Evolutionary conservation across 805 yeast species (phyloP).

Genomic region (Yamadazyma paraphyllophila): DNA sequence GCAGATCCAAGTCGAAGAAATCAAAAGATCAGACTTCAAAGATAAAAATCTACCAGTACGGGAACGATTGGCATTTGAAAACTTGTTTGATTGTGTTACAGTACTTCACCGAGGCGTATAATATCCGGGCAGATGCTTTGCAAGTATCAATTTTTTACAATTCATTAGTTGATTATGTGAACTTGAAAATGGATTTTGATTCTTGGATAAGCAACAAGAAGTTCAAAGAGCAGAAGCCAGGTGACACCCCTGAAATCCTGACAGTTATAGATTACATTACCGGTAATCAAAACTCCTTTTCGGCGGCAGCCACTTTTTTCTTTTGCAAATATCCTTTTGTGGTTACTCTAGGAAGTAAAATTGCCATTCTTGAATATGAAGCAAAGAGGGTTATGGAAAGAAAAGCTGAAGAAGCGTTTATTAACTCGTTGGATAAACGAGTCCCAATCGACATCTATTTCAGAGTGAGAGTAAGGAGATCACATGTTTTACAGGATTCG

Average conservation of each 20-base stretch:
- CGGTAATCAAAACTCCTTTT: constrained; percentile 31
- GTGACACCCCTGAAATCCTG: constrained; percentile 30
- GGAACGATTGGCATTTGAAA: constrained; percentile 77
- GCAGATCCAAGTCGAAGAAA: constrained; percentile 12
- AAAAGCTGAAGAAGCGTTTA: constrained; percentile 86
- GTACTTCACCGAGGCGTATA: constrained; percentile 54
- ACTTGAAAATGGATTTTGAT: constrained; percentile 77
- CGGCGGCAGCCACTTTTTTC: constrained; percentile 40
- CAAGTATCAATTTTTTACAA: constrained; percentile 63
- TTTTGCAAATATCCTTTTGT: constrained; percentile 86
- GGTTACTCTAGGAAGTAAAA: constrained; percentile 78
- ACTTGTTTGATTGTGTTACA: constrained; percentile 63
- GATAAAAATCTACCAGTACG: constrained; percentile 58
- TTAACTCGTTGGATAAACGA: constrained; percentile 65
- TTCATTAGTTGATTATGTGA: constrained; percentile 74
- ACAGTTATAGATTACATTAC: constrained; percentile 48
- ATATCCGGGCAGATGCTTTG: constrained; percentile 24
- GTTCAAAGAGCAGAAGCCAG: constrained; percentile 8
- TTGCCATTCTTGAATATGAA: constrained; percentile 77
- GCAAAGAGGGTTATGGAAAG: constrained; percentile 78
- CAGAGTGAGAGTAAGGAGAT: constrained; percentile 66
- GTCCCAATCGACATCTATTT: constrained; percentile 66
- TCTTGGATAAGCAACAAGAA: constrained; percentile 62
- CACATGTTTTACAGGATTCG: constrained; percentile 70
- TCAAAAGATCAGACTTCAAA: constrained; percentile 23